Percentiles rank a stretch among this genome's conserved stretches.
phyloP scores from a whole-genome alignment of 257 asterid species.

The Osmanthus fragrans region DNA sequence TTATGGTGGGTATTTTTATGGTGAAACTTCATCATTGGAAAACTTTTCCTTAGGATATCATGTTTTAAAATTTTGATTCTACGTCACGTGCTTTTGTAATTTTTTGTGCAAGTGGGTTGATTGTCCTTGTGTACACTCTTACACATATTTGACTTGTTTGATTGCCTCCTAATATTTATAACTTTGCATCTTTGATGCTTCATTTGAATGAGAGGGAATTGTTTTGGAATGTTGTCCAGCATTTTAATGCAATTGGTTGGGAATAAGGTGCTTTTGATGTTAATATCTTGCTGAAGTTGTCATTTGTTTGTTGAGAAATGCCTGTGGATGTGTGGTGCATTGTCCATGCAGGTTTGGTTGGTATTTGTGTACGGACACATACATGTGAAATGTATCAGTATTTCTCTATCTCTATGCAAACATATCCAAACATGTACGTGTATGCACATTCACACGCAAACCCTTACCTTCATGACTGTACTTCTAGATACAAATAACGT shows the following conservation, averaged over 20 bases:
- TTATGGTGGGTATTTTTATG: background rate
- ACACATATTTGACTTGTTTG: background rate
- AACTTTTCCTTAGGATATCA: background rate
- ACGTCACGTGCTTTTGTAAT: background rate
- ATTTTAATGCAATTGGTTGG: constrained; percentile 20
- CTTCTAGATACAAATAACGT: background rate
- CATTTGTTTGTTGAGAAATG: constrained; percentile 12
- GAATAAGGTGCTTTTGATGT: constrained; percentile 10
- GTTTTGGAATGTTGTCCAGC: background rate
- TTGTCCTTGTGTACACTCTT: constrained; percentile 1
- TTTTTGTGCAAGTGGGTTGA: background rate
- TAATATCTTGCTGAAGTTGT: constrained; percentile 1
- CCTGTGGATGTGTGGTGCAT: background rate
- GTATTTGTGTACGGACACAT: constrained; percentile 1
- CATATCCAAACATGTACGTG: background rate
- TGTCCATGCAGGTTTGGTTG: background rate
- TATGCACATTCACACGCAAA: background rate
- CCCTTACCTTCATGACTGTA: background rate
- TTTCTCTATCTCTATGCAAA: background rate
- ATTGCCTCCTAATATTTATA: constrained; percentile 5
- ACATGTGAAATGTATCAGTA: background rate
- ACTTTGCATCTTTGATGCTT: background rate
- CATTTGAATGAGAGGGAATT: constrained; percentile 5
- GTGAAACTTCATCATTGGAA: constrained; percentile 3
- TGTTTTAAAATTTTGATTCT: constrained; percentile 2